phyloP scores from a whole-genome alignment of 768 basidiomycete genomes.

The Lactifluus subvellereus region DNA sequence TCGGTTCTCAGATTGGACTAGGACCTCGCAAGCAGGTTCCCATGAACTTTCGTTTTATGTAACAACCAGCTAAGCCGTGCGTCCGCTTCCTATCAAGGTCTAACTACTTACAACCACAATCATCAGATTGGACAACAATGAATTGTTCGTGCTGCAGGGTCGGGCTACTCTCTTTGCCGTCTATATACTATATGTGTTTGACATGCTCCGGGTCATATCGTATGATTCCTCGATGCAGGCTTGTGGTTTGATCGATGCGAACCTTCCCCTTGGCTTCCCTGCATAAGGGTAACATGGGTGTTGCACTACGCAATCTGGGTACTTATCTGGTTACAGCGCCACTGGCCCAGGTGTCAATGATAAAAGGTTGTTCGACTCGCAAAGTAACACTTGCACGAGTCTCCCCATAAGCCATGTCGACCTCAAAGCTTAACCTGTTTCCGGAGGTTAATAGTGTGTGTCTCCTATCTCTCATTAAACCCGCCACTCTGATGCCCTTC shows the following conservation, averaged over 20 bases:
- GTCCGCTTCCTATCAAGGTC: not conserved
- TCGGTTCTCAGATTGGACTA: not conserved
- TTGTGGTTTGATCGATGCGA: not conserved
- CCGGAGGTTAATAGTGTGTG: not conserved
- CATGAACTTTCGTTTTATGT: not conserved
- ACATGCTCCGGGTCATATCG: not conserved
- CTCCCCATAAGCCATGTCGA: conserved; percentile 4
- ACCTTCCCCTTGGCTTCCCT: not conserved
- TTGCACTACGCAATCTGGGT: not conserved
- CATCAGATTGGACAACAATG: not conserved
- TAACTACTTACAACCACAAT: not conserved
- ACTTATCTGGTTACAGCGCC: not conserved
- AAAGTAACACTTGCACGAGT: not conserved
- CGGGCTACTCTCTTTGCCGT: not conserved
- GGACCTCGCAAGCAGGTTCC: not conserved
- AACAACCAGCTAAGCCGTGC: not conserved
- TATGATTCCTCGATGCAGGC: not conserved
- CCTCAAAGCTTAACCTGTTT: not conserved
- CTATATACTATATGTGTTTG: not conserved
- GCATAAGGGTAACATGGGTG: not conserved
- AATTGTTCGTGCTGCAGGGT: not conserved
- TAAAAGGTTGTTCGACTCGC: not conserved
- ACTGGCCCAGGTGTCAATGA: not conserved
- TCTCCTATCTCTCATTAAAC: not conserved
- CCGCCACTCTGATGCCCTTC: not conserved